Base-by-base conservation (phyloP, 2,329 filamentous ascomycete genomes). In the Ophiostoma tasmaniense region DNA sequence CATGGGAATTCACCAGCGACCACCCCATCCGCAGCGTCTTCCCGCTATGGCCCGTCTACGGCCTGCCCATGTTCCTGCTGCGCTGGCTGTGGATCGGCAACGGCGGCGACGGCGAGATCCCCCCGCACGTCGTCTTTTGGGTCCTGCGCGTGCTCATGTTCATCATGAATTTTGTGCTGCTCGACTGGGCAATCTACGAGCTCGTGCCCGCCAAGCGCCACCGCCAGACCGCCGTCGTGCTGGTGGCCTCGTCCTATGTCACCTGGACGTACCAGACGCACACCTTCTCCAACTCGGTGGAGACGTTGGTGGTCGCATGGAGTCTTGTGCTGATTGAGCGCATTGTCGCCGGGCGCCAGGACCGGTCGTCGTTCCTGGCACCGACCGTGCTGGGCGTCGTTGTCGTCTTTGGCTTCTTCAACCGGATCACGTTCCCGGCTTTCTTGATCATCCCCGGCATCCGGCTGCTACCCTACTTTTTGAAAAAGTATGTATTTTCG, bases 261-360 rank as follows among this genome's bases (percentile, higher is more conserved):
- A 99, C 95, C 65, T 99, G 95, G 94, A 97, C 94, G 62, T 97
- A 94, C 80, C 95, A 99, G 80, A 95, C 92, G 22, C 95, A 99
- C 79, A 98, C 95, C 14, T 98, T 99, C 78, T 98, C 94, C 72
- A 99, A 99, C 80, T 96, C 94, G 71, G 86, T 98, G 73, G 95
- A 99, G 81, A 98, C 95, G 2, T 82, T 99, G 74, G 85, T 94
- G 66, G 93, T 99, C 67, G 87, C 92, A 68, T 99, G 95, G 95
- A 93, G 91, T 75, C 80, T 99, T 78, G 93, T 98, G 65, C 81
- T 99, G 77, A 93, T 97, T 71, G 88, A 91, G 78, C 89, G 94
- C 76, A 95, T 98, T 73, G 83, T 90, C 64, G 88, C 90, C 73
- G 87, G 90, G 75, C 90, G 89, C 61, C 77, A 92, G 87, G 87